Evolutionary conservation across 148 eudicot genomes (phyloP), one percentile per base, ranked within the genome.

Genomic region (Suaeda aralocaspica): DNA sequence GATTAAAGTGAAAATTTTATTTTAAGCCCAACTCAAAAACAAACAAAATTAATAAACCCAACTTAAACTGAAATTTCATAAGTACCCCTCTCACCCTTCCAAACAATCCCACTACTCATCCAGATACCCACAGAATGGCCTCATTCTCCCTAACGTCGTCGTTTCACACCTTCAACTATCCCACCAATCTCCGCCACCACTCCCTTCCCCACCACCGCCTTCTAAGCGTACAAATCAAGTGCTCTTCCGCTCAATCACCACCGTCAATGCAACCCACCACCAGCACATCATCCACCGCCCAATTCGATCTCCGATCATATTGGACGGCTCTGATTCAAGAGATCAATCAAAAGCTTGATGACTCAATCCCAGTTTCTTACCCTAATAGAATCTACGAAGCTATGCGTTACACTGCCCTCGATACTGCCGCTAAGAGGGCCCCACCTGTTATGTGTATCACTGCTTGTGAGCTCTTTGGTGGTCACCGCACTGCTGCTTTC

Each of bases 401-500:
- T 51, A 92, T 92, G 97, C 82, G 97, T 1, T 89, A 92, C 77
- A 89, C 96, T 16, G 91, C 89, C 25, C 79, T 92, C 57, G 90
- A 90, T 34, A 69, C 82, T 9, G 97, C 86, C 24, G 96, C 92
- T n/a, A 92, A 92, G 69, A 78, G 97, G 58, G 82, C 97, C 51
- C 92, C 97, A 31, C 92, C 97, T 0, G 89, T 92, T 8, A 92
- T 92, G 97, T 92, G 97, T 66, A 87, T 92, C 49, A 89, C 97
- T 42, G 89, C 97, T 52, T 92, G 88, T 74, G 97, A 92, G 84
- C 88, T 92, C 69, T 84, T 92, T 67, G 96, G 92, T 29, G 92
- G 92, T 29, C 59, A 81, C 66, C 90, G 97, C 42, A 79, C 59
- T 51, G 90, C 97, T 41, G 97, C 96, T 68, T 92, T 85, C 66